Evolutionary conservation across 1,284 basidiomycete genomes (phyloP), one percentile per base, ranked within the genome.

Genomic region (Abortiporus biennis): DNA sequence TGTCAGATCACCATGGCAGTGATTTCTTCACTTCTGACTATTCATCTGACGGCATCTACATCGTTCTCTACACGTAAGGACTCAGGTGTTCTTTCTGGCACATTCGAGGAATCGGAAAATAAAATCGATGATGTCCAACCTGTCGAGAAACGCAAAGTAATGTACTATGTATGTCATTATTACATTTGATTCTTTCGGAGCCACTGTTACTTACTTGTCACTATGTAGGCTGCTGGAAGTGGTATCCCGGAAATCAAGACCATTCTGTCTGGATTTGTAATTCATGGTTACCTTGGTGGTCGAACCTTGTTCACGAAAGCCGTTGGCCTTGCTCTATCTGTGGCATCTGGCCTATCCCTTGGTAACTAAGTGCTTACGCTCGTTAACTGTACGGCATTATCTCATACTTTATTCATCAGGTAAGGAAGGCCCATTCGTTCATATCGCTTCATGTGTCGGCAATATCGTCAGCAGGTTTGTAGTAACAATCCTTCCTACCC

Each of bases 211-310:
- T 47, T 25, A 40, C 43, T 21, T 31, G 12, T 19, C 2, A 25
- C 11, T 19, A 20, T 5, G 3, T 52, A 88, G 82, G 95, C 94
- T 11, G 91, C 92, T 21, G 95, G 95, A 11, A 92, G 89, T 55
- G 95, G 95, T 48, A 95, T 98, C 44, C 93, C 94, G 0, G 95
- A 98, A 63, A 86, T 98, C 62, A 99, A 98, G 66, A 94, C 92
- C 1, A 96, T 98, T 45, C 71, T 99, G 29, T 93, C 91, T 45
- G 92, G 91, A n/a, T 98, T 97, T 54, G 94, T 98, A 15, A 97
- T 99, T 47, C 92, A 96, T 55, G 95, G 95, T 16, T 99, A 96
- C 61, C 83, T 99, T 30, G 95, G 95, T 22, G 83, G 75, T 32
- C 85, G 92, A 50, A 92, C 89, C 0, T 65, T 98, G 38, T 84